phyloP scores from a whole-genome alignment of 331 rosid species.

The Arachis monticola region DNA sequence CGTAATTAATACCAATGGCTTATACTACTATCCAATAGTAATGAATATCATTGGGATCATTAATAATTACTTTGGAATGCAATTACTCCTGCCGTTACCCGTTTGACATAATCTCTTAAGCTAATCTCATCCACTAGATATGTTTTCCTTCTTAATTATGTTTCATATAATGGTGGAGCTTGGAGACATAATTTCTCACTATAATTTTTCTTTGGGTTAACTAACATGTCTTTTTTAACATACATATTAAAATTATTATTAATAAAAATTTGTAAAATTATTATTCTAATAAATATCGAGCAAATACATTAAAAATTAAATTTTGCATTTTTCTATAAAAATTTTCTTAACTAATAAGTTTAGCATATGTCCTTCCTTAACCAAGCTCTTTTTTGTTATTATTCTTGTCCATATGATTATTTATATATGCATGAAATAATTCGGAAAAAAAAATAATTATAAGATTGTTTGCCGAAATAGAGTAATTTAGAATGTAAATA shows the following conservation, averaged over 20 bases:
- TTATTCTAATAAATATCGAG: no score
- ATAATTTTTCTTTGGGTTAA: background rate
- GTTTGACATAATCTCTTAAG: slow-evolving; percentile 19
- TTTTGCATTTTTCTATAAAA: no score
- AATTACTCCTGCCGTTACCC: slow-evolving; percentile 23
- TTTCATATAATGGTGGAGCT: background rate
- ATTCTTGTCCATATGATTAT: background rate
- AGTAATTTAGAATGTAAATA: no score
- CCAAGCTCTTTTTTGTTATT: no score
- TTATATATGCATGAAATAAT: background rate
- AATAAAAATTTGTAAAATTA: no score
- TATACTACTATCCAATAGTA: slow-evolving; percentile 30
- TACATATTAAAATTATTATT: no score
- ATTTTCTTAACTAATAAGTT: no score
- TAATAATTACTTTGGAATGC: slow-evolving; percentile 13
- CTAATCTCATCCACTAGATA: slow-evolving; percentile 8
- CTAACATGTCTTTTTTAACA: no score
- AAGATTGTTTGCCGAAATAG: no score
- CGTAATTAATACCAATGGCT: slow-evolving; percentile 27
- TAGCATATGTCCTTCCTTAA: no score
- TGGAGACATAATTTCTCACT: background rate
- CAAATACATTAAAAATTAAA: no score
- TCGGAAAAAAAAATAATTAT: background rate
- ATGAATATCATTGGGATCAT: slow-evolving; percentile 19
- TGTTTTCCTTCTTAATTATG: background rate